Evolutionary conservation across 2,329 filamentous ascomycete genomes (phyloP), one percentile per base, ranked within the genome.

Genomic region (Mycosphaerella arachidis): DNA sequence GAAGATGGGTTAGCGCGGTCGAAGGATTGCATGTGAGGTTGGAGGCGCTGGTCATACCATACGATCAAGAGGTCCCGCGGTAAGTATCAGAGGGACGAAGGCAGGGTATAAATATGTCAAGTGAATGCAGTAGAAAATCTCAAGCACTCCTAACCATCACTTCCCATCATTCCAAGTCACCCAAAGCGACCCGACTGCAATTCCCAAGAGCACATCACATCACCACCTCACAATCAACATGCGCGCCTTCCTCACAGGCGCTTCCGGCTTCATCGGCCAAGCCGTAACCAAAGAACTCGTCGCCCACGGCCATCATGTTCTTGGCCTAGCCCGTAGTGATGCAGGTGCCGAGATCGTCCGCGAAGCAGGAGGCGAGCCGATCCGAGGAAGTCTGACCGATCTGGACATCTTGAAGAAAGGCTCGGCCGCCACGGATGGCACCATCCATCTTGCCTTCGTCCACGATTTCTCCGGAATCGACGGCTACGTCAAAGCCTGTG

Each of bases 371-470:
- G 79, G 73, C 0, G 67, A 65, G 0, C 73, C 76, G 1, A 66
- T 78, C 4, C 73, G 75, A 31, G 79, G 78, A 1, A 73, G 76
- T 63, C 72, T 81, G 1, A 60, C 61, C 1, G 68, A 74, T 10
- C 70, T 76, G 37, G 73, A 76, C 24, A 62, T 77, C 2, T 71
- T 82, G 5, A 70, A 69, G 1, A 35, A 61, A 12, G 75, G 79
- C 63, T 72, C 73, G 51, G 62, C 71, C 16, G 59, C 67, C 10
- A 77, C 78, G 4, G 77, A 81, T 57, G 66, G 72, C n/a, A 75
- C 81, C 8, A 65, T 81, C 4, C 76, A 78, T 60, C 70, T 81
- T 5, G 79, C 74, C 24, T 71, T 74, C 53, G 63, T 70, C 48
- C 68, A 70, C 64, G 60, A 66, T 40, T 65, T 66, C 48, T 56